Conservation (phyloP, 257 asterid species). For the Gardenia jasminoides region DNA sequence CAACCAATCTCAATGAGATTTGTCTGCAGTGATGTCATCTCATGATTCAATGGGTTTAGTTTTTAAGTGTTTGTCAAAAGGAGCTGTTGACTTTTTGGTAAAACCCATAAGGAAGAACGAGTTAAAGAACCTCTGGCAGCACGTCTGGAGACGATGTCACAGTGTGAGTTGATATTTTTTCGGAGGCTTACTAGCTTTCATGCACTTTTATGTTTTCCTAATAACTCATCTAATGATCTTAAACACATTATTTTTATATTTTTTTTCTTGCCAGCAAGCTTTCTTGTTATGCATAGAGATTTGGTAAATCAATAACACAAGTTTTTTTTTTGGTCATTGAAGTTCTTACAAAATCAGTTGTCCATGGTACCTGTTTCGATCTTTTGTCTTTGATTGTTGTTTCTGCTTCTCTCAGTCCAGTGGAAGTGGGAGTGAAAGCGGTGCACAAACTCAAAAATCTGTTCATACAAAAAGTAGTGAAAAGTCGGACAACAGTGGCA, state of each 20-base stretch:
- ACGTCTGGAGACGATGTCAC: slow-evolving; percentile 91
- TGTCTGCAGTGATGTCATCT: slow-evolving; percentile 92
- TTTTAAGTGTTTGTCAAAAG: slow-evolving; percentile 85
- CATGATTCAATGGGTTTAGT: slow-evolving; percentile 91
- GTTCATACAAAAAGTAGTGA: slow-evolving; percentile 33
- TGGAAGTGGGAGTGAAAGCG: slow-evolving; percentile 57
- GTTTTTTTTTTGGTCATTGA: too few species aligned
- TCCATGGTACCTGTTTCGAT: background rate
- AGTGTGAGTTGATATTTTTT: slow-evolving; percentile 40
- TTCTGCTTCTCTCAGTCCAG: slow-evolving; percentile 29
- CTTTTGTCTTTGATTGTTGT: slow-evolving; percentile 2
- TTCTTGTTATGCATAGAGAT: background rate
- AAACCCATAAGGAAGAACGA: slow-evolving; percentile 94
- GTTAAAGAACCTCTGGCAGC: slow-evolving; percentile 97
- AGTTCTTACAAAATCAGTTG: too few species aligned
- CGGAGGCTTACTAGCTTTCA: background rate
- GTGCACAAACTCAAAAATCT: slow-evolving; percentile 39
- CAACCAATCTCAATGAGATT: slow-evolving; percentile 23
- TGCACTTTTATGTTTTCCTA: background rate
- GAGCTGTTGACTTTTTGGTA: slow-evolving; percentile 94
- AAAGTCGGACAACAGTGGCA: slow-evolving; percentile 30
- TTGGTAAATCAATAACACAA: background rate
- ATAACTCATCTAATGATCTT: background rate
- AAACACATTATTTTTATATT: background rate
- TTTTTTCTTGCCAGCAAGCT: background rate